A percentile compares a stretch with the other conserved stretches of the same genome.
phyloP scores from a whole-genome alignment of 2,329 filamentous ascomycete genomes.

The Colletotrichum sp. region DNA sequence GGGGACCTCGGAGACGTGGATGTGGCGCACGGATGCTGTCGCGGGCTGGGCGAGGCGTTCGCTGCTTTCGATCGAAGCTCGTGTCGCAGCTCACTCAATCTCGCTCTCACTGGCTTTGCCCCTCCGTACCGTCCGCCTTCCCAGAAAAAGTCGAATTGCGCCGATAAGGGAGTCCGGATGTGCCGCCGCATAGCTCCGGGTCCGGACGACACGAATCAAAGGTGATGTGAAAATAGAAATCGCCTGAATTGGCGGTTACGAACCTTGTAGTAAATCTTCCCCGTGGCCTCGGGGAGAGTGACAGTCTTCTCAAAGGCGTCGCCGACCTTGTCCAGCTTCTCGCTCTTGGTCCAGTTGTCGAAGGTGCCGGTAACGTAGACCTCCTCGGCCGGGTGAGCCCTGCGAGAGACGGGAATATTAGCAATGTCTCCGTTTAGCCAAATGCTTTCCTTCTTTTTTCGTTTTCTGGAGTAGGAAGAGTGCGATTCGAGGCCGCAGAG shows the following conservation, averaged over 20 bases:
- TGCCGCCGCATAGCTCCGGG: constrained; percentile 2
- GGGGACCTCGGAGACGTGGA: not conserved
- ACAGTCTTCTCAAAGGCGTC: constrained; percentile 82
- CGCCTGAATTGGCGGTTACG: constrained; percentile 29
- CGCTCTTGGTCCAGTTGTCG: constrained; percentile 89
- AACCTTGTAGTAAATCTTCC: constrained; percentile 96
- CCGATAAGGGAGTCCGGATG: not conserved
- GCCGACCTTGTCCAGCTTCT: constrained; percentile 79
- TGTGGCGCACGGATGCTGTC: constrained; percentile 15
- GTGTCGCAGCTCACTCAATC: not conserved
- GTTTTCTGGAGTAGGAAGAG: not conserved
- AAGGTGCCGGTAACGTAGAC: constrained; percentile 97
- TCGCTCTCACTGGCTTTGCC: not conserved
- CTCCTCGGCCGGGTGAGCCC: constrained; percentile 82
- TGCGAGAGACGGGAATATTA: constrained; percentile 42
- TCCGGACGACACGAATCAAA: not conserved
- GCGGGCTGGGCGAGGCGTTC: constrained; percentile 14
- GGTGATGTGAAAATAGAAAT: constrained; percentile 12
- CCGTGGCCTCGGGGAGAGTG: constrained; percentile 63
- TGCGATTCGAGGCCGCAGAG: not conserved
- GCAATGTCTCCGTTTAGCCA: not conserved
- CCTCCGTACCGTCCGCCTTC: not conserved
- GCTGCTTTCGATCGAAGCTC: constrained; percentile 12
- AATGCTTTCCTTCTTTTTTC: not conserved
- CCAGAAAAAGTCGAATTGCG: not conserved